A percentile compares a stretch with the other conserved stretches of the same genome.
phyloP scores from a whole-genome alignment of 805 yeast genomes.

The Hanseniaspora mollemarum region DNA sequence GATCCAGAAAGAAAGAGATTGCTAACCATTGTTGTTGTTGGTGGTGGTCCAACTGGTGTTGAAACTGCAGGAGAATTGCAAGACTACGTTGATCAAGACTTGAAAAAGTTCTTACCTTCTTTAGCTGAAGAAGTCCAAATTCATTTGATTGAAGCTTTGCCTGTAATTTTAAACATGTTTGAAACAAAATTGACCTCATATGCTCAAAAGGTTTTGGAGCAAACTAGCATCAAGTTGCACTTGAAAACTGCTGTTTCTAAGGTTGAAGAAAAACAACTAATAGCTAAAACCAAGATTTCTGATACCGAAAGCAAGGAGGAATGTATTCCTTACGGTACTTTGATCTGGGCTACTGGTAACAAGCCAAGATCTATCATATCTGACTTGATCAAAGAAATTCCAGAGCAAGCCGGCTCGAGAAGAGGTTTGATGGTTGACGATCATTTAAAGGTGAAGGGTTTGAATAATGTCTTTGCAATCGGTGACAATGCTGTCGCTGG shows the following conservation, averaged over 20 bases:
- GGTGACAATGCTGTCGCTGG: slow-evolving; percentile 89
- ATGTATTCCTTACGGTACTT: slow-evolving; percentile 72
- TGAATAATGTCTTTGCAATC: slow-evolving; percentile 69
- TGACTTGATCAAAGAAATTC: slow-evolving; percentile 55
- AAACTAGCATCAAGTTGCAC: slow-evolving; percentile 56
- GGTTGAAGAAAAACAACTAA: slow-evolving; percentile 61
- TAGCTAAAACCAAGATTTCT: slow-evolving; percentile 58
- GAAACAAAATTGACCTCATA: slow-evolving; percentile 36
- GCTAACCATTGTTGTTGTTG: slow-evolving; percentile 79
- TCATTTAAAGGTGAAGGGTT: slow-evolving; percentile 68
- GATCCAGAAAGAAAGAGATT: slow-evolving; percentile 77
- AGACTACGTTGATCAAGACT: slow-evolving; percentile 86
- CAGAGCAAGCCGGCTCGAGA: slow-evolving; percentile 71
- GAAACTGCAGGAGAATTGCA: slow-evolving; percentile 94
- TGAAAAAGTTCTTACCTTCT: slow-evolving; percentile 77
- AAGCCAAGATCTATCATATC: slow-evolving; percentile 67
- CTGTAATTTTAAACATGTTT: slow-evolving; percentile 59
- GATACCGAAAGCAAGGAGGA: slow-evolving; percentile 55
- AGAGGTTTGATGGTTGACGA: slow-evolving; percentile 79
- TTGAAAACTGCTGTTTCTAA: slow-evolving; percentile 81
- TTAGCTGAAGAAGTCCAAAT: slow-evolving; percentile 76
- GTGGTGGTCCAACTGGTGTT: slow-evolving; percentile 98
- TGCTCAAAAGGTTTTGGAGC: slow-evolving; percentile 34
- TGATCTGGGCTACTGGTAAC: slow-evolving; percentile 97
- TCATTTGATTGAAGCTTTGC: slow-evolving; percentile 79